A percentile compares a stretch with the other conserved stretches of the same genome.
phyloP scores from a whole-genome alignment of 176 grass and related monocot species.

The Zoysia japonica region DNA sequence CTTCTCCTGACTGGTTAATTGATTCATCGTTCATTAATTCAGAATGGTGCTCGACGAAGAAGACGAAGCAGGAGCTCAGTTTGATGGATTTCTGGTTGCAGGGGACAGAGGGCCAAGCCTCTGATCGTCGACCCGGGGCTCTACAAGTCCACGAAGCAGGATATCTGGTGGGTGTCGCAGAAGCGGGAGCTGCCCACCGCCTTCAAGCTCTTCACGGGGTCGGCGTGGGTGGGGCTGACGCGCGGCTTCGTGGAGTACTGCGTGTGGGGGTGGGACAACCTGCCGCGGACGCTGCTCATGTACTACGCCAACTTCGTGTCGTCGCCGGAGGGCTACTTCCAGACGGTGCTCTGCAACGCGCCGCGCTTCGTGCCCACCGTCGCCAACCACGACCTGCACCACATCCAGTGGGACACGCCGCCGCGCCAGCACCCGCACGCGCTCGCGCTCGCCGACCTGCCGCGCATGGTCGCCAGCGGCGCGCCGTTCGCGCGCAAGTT shows the following conservation, averaged over 20 bases:
- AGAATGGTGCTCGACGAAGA: not conserved
- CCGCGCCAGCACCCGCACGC: constrained; percentile 87
- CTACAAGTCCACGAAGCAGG: constrained; percentile 59
- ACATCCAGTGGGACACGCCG: constrained; percentile 87
- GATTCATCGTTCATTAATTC: not conserved
- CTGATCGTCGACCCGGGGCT: constrained; percentile 84
- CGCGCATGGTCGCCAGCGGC: constrained; percentile 48
- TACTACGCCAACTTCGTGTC: constrained; percentile 98
- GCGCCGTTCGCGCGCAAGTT: constrained; percentile 70
- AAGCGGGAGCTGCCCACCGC: constrained; percentile 67
- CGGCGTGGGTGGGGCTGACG: constrained; percentile 76
- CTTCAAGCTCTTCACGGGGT: constrained; percentile 89
- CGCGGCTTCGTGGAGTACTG: constrained; percentile 80
- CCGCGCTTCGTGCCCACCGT: constrained; percentile 61
- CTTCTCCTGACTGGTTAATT: not conserved
- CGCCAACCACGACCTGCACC: constrained; percentile 91
- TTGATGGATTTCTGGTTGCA: not conserved
- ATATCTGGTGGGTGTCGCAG: constrained; percentile 62
- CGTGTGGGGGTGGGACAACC: constrained; percentile 97
- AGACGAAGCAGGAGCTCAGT: not conserved
- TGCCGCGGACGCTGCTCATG: constrained; percentile 90
- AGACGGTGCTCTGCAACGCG: constrained; percentile 88
- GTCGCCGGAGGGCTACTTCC: constrained; percentile 96
- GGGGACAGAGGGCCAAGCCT: constrained; percentile 56
- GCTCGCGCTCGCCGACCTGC: constrained; percentile 52